Percentiles rank a stretch among this genome's conserved stretches.
Evolutionary conservation across 1,284 basidiomycete species (phyloP).

Genomic region (Takashimella koratensis): DNA sequence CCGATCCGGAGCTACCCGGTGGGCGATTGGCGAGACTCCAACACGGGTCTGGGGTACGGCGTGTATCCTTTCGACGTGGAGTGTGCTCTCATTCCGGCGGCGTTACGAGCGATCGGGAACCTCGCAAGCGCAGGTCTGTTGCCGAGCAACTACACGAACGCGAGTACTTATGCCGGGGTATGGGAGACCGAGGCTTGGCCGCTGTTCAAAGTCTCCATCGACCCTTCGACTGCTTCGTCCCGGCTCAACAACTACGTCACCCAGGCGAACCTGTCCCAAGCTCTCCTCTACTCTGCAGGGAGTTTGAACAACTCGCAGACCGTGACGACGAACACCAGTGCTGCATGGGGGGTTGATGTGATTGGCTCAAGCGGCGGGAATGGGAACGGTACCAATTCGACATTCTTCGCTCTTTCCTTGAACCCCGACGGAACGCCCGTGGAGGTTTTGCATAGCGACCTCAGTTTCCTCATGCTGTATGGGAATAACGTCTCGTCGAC

Average conservation of each 20-base stretch:
- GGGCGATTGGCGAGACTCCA: constrained; percentile 57
- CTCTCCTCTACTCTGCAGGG: constrained; percentile 31
- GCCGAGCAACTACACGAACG: constrained; percentile 39
- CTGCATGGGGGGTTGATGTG: background rate
- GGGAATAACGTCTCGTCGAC: constrained; percentile 38
- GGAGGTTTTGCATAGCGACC: constrained; percentile 50
- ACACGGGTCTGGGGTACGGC: constrained; percentile 54
- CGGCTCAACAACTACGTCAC: constrained; percentile 51
- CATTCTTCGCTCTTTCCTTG: constrained; percentile 49
- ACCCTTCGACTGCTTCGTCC: constrained; percentile 34
- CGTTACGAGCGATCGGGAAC: constrained; percentile 48
- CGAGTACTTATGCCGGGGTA: constrained; percentile 36
- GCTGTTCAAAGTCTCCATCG: constrained; percentile 52
- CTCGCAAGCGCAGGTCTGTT: constrained; percentile 48
- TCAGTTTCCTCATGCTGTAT: constrained; percentile 51
- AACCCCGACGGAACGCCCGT: constrained; percentile 39
- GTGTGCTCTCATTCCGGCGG: constrained; percentile 49
- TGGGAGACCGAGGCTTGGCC: constrained; percentile 52
- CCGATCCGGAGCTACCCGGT: constrained; percentile 42
- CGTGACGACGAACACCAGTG: background rate
- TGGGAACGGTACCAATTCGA: constrained; percentile 14
- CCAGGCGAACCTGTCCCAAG: constrained; percentile 45
- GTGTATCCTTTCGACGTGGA: constrained; percentile 55
- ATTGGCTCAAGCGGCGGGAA: background rate
- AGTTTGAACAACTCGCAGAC: constrained; percentile 19